Evolutionary conservation across 208 protist genomes (phyloP).

Genomic region (Acanthamoeba royreba): DNA sequence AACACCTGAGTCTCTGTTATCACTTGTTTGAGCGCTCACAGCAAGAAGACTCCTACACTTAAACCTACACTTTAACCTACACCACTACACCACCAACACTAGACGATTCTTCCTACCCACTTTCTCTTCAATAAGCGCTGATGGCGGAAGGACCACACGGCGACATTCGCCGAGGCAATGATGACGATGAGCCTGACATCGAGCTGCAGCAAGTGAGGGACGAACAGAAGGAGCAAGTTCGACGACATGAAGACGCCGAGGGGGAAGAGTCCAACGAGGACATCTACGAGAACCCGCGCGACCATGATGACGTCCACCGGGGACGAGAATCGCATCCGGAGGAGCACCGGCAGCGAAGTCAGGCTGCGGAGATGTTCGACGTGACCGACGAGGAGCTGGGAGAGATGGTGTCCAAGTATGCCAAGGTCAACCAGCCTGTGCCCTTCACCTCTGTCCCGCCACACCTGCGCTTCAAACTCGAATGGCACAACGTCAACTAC

Average conservation of each 20-base stretch:
- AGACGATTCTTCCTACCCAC: too few relatives aligned
- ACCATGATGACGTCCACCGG: too few relatives aligned
- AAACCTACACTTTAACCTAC: too few relatives aligned
- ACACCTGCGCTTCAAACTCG: background rate
- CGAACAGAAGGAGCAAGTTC: background rate
- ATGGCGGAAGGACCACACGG: background rate
- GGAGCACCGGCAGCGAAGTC: too few relatives aligned
- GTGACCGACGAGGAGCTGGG: background rate
- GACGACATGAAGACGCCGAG: background rate
- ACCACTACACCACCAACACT: too few relatives aligned
- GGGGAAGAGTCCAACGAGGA: background rate
- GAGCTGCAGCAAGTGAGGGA: background rate
- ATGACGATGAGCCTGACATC: background rate
- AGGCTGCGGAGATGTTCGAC: background rate
- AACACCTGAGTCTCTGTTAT: too few relatives aligned
- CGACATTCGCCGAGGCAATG: background rate
- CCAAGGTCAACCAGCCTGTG: background rate
- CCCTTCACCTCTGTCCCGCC: background rate
- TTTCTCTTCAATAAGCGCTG: too few relatives aligned
- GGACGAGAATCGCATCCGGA: too few relatives aligned
- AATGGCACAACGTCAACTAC: conserved; percentile 47
- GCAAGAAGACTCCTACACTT: too few relatives aligned
- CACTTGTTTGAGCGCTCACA: too few relatives aligned
- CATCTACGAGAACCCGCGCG: too few relatives aligned
- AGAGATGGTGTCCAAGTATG: conserved; percentile 2